Base-by-base conservation (phyloP, 331 rosid genomes). In the Cucumis variabilis region DNA sequence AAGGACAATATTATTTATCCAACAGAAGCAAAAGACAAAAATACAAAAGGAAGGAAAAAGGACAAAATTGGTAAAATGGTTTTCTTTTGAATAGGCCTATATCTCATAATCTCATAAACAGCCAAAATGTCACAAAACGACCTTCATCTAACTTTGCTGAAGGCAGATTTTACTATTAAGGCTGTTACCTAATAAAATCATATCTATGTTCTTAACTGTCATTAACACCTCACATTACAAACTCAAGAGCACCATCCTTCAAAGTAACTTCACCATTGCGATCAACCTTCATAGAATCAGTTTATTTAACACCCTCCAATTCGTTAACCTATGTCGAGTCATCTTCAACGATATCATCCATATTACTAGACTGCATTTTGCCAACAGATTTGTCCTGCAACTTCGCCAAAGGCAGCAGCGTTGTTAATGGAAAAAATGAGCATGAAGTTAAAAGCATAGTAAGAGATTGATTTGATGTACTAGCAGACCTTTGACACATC, bases 401-500 rank as follows among this genome's bases (percentile, higher is more conserved):
- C 30, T 80, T 53, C 1, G 0, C 48, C 14, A 0, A 78, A 78
- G 27, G 27, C 30, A 28, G 13, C 14, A 4, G 9, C 3, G 12
- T 13, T 13, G 41, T 25, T 55, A 73, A 15, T 80, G 27, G 17
- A 25, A 51, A 25, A 13, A 8, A 79, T 16, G 23, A 77, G 3
- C 9, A 15, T n/a, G 68, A 77, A 27, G 17, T 50, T 79, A 27
- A 4, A 4, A 2, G 68, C 6, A 5, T 28, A 17, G 63, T 9
- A 53, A 80, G 65, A 53, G 48, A 55, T 16, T 24, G 48, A 53
- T 80, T 24, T 1, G 13, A 80, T 80, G 84, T 53, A 55, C 17
- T 10, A 41, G 13, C 77, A 65, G 53, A 93, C 98, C 90, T 78
- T 89, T 14, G 33, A 33, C 44, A 80, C 77, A 2, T 55, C 80